Percentiles rank a stretch among this genome's conserved stretches.
Evolutionary conservation across 129 eudicot species (phyloP).

Genomic region (Saussurea involucrata): DNA sequence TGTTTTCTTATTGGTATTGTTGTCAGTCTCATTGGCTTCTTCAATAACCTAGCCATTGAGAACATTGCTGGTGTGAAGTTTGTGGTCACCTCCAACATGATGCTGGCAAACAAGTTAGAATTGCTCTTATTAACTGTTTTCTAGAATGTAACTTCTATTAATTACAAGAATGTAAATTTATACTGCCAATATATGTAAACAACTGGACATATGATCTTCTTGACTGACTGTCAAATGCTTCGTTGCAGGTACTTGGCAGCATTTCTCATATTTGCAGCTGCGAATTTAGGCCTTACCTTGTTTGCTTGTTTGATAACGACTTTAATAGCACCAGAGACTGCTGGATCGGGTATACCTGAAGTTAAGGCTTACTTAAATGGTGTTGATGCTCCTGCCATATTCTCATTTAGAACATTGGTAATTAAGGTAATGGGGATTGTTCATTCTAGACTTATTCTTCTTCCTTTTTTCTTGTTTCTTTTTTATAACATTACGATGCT

Average conservation of each 20-base stretch:
- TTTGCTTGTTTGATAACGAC: constrained; percentile 70
- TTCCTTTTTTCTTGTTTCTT: not conserved
- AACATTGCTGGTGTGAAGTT: constrained; percentile 82
- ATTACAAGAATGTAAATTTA: not conserved
- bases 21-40: constrained; percentile 68
- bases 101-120: constrained; percentile 53
- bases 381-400: constrained; percentile 90
- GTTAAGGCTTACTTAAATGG: constrained; percentile 97
- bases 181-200: not conserved
- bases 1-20: constrained; percentile 60
- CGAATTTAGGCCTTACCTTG: constrained; percentile 76
- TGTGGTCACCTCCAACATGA: constrained; percentile 86
- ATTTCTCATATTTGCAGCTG: constrained; percentile 62
- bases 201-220: not conserved
- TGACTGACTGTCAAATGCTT: constrained; percentile 9
- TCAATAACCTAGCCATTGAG: constrained; percentile 80
- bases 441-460: not conserved
- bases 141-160: not conserved
- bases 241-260: constrained; percentile 59
- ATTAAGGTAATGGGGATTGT: constrained; percentile 53
- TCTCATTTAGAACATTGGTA: constrained; percentile 60
- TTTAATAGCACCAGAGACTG: constrained; percentile 83
- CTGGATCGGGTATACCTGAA: constrained; percentile 98
- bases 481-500: not conserved
- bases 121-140: not conserved